Percentiles rank a stretch among this genome's conserved stretches.
These are phyloP conservation scores for Purpureocillium takamizusanense DNA, from an alignment of 2,329 filamentous ascomycete genomes.

Conservation along the genomic window DNA sequence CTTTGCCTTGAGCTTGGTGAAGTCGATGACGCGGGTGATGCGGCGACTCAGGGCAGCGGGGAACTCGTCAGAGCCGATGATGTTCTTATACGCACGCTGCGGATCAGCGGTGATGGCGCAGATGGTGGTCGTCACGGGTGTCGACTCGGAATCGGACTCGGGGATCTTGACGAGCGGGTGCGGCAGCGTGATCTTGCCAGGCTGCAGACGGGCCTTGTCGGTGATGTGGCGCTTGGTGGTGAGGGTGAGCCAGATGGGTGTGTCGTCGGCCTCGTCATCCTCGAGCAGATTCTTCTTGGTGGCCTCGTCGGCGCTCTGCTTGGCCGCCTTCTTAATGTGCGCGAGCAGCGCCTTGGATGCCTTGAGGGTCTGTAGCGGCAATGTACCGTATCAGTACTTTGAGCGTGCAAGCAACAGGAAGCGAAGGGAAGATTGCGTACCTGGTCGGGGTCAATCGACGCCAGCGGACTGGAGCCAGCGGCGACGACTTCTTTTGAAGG, in stretches of 20 bases:
- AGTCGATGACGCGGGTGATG: slow-evolving; percentile 69
- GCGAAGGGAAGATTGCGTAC: slow-evolving; percentile 16
- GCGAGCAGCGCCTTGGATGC: slow-evolving; percentile 53
- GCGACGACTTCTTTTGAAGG: slow-evolving; percentile 30
- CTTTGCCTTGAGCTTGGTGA: slow-evolving; percentile 71
- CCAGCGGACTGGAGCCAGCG: slow-evolving; percentile 19
- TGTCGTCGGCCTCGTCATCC: slow-evolving; percentile 36
- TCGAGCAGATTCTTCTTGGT: slow-evolving; percentile 49
- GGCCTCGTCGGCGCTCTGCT: slow-evolving; percentile 33
- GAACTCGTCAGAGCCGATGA: slow-evolving; percentile 66
- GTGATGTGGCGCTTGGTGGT: slow-evolving; percentile 57
- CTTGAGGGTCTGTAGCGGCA: slow-evolving; percentile 40
- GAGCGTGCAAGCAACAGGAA: not conserved
- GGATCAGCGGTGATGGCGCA: slow-evolving; percentile 78
- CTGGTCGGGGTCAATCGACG: slow-evolving; percentile 31
- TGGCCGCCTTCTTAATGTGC: slow-evolving; percentile 49
- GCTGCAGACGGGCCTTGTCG: slow-evolving; percentile 74
- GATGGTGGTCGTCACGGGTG: slow-evolving; percentile 54
- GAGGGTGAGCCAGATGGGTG: slow-evolving; percentile 52
- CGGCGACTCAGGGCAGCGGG: slow-evolving; percentile 56
- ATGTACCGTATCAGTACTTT: not conserved
- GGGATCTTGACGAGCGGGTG: slow-evolving; percentile 53
- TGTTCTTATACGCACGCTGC: slow-evolving; percentile 84
- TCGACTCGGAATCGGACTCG: slow-evolving; percentile 18
- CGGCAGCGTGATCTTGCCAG: slow-evolving; percentile 70